Percentiles rank a stretch among this genome's conserved stretches.
Conservation (phyloP, 441 rosid species). For the Hypseocharis bilobata region DNA sequence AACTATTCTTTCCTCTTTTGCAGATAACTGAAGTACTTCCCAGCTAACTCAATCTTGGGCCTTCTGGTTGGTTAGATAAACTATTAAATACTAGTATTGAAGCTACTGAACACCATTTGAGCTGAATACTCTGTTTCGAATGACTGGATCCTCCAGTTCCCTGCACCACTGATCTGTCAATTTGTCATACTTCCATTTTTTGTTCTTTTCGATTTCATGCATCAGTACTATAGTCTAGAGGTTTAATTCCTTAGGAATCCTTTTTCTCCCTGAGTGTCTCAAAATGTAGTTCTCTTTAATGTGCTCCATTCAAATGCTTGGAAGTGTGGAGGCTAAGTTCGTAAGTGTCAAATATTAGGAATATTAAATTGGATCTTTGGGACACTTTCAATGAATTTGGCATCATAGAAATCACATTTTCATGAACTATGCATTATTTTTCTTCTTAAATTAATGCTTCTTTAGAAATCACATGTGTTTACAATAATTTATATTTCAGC, state of each 20-base stretch:
- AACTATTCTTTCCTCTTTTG: too few species aligned
- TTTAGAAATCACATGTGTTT: neutral
- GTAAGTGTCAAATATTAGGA: neutral
- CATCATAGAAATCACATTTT: neutral
- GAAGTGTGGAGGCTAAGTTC: neutral
- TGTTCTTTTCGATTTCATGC: neutral
- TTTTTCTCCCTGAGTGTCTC: constrained; percentile 5
- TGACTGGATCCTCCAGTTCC: neutral
- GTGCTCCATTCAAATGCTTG: neutral
- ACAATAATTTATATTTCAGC: neutral
- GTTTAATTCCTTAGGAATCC: neutral
- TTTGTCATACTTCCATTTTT: neutral
- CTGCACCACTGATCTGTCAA: neutral
- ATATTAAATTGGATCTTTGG: neutral
- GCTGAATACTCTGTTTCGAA: neutral
- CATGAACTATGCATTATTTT: neutral
- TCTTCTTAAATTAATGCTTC: neutral
- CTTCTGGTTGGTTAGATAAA: neutral
- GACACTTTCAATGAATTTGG: neutral
- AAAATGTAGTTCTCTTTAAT: neutral
- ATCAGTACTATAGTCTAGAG: neutral
- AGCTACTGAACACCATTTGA: neutral
- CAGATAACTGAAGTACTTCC: neutral
- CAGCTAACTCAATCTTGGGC: neutral
- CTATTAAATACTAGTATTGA: neutral